Percentiles rank a stretch among this genome's conserved stretches.
Conservation (phyloP, 1,284 basidiomycete species). For the Takashimella tepidaria region DNA sequence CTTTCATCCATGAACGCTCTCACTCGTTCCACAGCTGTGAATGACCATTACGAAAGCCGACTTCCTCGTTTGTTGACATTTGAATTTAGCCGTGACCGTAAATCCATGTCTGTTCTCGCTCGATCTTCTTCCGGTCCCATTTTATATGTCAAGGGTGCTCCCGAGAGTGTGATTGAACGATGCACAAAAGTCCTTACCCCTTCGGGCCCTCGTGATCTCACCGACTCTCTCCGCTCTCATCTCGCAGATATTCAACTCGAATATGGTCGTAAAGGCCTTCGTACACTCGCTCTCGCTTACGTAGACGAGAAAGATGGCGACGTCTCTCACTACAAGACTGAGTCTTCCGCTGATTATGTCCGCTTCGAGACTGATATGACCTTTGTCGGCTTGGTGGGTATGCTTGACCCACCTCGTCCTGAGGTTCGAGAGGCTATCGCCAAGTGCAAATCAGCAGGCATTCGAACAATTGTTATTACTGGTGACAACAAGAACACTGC, state of each 20-base stretch:
- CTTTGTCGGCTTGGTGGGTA: conserved; percentile 92
- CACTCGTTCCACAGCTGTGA: conserved; percentile 73
- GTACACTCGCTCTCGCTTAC: conserved; percentile 87
- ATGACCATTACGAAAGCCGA: conserved; percentile 68
- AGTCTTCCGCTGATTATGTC: conserved; percentile 72
- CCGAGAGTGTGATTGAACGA: conserved; percentile 86
- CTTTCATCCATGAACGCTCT: conserved; percentile 57
- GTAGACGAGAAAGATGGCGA: conserved; percentile 72
- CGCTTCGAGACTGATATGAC: conserved; percentile 86
- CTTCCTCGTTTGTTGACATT: conserved; percentile 83
- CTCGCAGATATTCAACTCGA: conserved; percentile 60
- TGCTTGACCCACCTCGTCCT: conserved; percentile 96
- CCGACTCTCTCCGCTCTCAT: conserved; percentile 56
- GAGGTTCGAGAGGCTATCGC: conserved; percentile 84
- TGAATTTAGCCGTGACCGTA: conserved; percentile 95
- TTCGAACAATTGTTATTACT: conserved; percentile 94
- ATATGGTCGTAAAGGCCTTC: conserved; percentile 77
- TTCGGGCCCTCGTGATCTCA: conserved; percentile 59
- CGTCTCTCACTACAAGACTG: conserved; percentile 69
- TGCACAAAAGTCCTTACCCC: conserved; percentile 70
- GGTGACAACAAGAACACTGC: conserved; percentile 98
- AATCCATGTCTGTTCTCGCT: conserved; percentile 96
- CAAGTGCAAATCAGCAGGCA: conserved; percentile 87
- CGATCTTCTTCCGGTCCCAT: conserved; percentile 56
- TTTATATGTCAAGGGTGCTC: conserved; percentile 90